These are phyloP conservation scores for Linderniella brevidens DNA, from an alignment of 257 asterid genomes.

Conservation along the genomic window DNA sequence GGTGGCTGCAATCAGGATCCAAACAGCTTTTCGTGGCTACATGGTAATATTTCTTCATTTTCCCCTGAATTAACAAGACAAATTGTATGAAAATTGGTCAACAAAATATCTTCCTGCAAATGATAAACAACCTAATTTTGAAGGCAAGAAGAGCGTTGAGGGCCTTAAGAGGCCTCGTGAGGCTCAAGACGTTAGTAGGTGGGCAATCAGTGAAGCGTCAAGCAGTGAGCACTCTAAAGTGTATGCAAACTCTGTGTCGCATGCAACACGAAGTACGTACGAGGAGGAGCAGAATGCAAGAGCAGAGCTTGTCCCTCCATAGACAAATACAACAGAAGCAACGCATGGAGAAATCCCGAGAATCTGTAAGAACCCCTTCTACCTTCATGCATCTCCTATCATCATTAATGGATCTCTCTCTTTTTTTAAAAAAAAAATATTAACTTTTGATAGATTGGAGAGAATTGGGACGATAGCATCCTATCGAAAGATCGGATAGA, in stretches of 20 bases:
- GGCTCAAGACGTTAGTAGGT: constrained; percentile 53
- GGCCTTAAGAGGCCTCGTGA: constrained; percentile 61
- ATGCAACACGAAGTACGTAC: constrained; percentile 62
- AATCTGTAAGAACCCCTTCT: constrained; percentile 33
- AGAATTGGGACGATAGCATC: constrained; percentile 51
- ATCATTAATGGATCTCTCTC: no score
- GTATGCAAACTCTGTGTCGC: constrained; percentile 56
- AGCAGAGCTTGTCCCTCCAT: constrained; percentile 46
- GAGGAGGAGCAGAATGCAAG: constrained; percentile 44
- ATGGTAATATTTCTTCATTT: constrained; percentile 25
- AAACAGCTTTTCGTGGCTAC: constrained; percentile 62
- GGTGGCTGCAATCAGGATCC: constrained; percentile 70
- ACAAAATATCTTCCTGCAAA: neutral
- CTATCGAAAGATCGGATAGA: constrained; percentile 60
- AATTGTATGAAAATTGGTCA: neutral
- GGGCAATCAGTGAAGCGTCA: constrained; percentile 68
- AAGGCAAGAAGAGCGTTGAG: constrained; percentile 76
- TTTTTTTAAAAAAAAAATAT: no score
- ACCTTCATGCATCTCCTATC: no score
- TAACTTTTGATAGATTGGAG: constrained; percentile 24
- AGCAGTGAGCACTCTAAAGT: constrained; percentile 41
- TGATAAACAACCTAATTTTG: neutral
- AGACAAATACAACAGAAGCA: constrained; percentile 59
- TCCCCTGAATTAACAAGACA: neutral
- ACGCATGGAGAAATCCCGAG: constrained; percentile 49